These are phyloP conservation scores for Phytophthora fragariaefolia DNA, from an alignment of 352 stramenopile species.

Conservation along the genomic window DNA sequence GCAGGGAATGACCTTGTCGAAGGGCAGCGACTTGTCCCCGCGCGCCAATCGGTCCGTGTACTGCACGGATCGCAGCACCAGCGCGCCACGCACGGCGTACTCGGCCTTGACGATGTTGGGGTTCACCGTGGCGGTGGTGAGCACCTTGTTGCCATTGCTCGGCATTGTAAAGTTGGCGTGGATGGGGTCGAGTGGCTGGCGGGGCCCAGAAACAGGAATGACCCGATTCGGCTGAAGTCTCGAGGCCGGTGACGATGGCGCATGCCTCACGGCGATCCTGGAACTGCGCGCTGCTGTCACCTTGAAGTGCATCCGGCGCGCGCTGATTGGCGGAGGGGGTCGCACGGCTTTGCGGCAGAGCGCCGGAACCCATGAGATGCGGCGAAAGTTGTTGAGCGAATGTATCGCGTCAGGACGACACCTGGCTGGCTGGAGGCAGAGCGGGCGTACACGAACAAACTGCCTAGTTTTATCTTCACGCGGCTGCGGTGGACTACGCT, in stretches of 20 bases:
- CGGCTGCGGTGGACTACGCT: constrained; percentile 4
- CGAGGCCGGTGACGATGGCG: not conserved
- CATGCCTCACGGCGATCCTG: not conserved
- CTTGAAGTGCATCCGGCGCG: not conserved
- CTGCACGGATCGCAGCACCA: constrained; percentile 84
- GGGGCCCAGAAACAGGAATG: not conserved
- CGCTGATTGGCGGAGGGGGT: not conserved
- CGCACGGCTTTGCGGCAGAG: not conserved
- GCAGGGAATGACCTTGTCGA: constrained; percentile 93
- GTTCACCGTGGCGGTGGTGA: constrained; percentile 37
- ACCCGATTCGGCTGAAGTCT: no score
- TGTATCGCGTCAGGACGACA: not conserved
- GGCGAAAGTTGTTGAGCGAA: not conserved
- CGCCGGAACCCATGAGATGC: not conserved
- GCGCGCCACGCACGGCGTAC: constrained; percentile 90
- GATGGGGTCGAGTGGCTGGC: not conserved
- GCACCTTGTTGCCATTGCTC: not conserved
- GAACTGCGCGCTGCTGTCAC: not conserved
- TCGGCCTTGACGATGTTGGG: constrained; percentile 76
- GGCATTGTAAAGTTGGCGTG: not conserved
- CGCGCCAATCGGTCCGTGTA: constrained; percentile 72
- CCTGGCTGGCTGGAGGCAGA: not conserved
- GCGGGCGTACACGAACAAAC: constrained; percentile 20
- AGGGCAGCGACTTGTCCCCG: constrained; percentile 55
- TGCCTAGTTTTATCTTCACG: constrained; percentile 25